A percentile compares a stretch with the other conserved stretches of the same genome.
phyloP scores from a whole-genome alignment of 2,329 filamentous ascomycete genomes.

The Bipolaris oryzae region DNA sequence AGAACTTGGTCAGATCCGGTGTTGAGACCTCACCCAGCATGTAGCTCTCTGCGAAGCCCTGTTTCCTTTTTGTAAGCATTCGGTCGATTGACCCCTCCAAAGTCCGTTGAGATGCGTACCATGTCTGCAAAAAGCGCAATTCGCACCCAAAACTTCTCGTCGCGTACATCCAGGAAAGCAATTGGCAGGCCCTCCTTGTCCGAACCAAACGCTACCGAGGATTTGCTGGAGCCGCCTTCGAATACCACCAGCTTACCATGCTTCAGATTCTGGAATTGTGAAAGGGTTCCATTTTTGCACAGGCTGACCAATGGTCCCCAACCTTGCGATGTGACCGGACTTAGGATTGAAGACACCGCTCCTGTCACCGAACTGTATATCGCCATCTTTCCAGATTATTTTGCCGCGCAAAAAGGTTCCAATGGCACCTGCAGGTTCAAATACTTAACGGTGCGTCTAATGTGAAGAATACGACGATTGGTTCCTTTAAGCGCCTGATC shows the following conservation, averaged over 20 bases:
- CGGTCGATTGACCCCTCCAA: background rate
- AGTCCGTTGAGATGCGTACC: slow-evolving; percentile 45
- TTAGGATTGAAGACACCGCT: slow-evolving; percentile 49
- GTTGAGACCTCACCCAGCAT: slow-evolving; percentile 75
- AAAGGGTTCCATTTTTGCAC: slow-evolving; percentile 54
- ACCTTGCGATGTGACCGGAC: slow-evolving; percentile 53
- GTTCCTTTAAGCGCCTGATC: background rate
- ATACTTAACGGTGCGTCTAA: slow-evolving; percentile 1
- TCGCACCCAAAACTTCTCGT: slow-evolving; percentile 73
- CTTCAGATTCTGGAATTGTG: slow-evolving; percentile 54
- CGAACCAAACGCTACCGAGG: slow-evolving; percentile 51
- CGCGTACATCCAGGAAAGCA: slow-evolving; percentile 65
- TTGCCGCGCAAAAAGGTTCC: too few relatives aligned
- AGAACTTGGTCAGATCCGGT: slow-evolving; percentile 69
- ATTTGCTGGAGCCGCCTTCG: slow-evolving; percentile 51
- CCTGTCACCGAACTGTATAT: slow-evolving; percentile 47
- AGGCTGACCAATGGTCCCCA: slow-evolving; percentile 57
- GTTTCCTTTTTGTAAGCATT: background rate
- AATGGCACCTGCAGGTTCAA: background rate
- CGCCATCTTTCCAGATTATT: slow-evolving; percentile 32
- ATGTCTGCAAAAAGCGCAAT: slow-evolving; percentile 74
- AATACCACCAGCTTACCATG: slow-evolving; percentile 54
- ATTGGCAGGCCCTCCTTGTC: slow-evolving; percentile 51
- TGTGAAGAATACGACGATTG: background rate
- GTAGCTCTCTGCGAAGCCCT: slow-evolving; percentile 73